Conservation (phyloP, 306 rosid genomes). For the Prunus padus region DNA sequence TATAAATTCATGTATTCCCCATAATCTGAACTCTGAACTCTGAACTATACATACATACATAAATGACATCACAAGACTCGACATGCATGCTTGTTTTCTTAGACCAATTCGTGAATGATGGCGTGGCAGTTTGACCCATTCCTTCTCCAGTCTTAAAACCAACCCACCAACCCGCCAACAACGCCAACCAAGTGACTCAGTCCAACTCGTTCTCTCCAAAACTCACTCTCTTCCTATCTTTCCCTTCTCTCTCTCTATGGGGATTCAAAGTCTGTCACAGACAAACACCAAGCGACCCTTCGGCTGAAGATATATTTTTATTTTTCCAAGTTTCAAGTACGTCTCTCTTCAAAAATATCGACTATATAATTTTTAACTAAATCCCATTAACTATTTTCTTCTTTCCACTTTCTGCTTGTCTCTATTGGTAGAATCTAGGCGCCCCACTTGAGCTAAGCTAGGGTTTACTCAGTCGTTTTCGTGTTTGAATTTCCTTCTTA, state of each 20-base stretch:
- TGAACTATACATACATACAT: not conserved
- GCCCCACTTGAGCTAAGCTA: constrained; percentile 22
- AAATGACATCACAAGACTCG: constrained; percentile 52
- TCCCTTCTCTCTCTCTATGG: not conserved
- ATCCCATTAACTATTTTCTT: not conserved
- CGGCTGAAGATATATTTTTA: constrained; percentile 3
- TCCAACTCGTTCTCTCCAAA: constrained; percentile 34
- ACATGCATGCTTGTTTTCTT: constrained; percentile 31
- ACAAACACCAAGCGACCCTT: constrained; percentile 17
- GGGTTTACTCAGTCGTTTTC: constrained; percentile 43
- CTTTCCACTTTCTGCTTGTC: constrained; percentile 1
- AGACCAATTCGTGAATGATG: constrained; percentile 15
- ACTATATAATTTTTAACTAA: constrained; percentile 9
- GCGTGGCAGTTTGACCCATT: constrained; percentile 60
- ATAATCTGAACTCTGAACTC: not conserved
- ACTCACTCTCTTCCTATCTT: constrained; percentile 11
- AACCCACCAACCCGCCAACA: not conserved
- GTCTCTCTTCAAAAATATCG: constrained; percentile 34
- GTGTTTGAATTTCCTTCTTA: constrained; percentile 41
- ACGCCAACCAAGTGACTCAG: constrained; percentile 18
- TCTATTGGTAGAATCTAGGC: constrained; percentile 19
- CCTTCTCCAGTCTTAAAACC: constrained; percentile 18
- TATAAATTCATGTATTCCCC: too few relatives aligned
- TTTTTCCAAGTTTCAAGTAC: constrained; percentile 23
- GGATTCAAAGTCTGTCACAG: constrained; percentile 21